A percentile compares a stretch with the other conserved stretches of the same genome.
Conservation (phyloP, 2,329 filamentous ascomycete genomes). For the Colletotrichum sp. region DNA sequence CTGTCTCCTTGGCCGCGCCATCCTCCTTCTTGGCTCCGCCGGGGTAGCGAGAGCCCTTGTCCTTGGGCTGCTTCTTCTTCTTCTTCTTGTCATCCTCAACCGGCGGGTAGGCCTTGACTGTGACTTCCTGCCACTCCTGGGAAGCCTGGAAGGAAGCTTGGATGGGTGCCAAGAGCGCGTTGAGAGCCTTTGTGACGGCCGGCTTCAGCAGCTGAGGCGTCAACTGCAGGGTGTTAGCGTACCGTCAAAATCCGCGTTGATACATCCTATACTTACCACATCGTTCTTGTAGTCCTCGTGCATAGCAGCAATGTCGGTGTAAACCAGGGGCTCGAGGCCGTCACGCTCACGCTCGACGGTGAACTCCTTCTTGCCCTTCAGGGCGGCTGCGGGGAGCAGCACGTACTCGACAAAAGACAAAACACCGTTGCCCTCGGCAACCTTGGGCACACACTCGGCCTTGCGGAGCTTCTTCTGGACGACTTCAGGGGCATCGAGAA, state of each 20-base stretch:
- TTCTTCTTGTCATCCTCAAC: slow-evolving; percentile 61
- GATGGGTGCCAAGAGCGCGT: slow-evolving; percentile 78
- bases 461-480: slow-evolving; percentile 88
- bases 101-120: slow-evolving; percentile 81
- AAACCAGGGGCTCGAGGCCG: slow-evolving; percentile 74
- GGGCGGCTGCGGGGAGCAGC: slow-evolving; percentile 75
- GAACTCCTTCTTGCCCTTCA: slow-evolving; percentile 66
- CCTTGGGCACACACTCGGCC: slow-evolving; percentile 76
- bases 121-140: slow-evolving; percentile 78
- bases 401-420: slow-evolving; percentile 88
- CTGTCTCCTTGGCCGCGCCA: slow-evolving; percentile 17
- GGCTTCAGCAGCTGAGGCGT: slow-evolving; percentile 88
- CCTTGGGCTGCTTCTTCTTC: slow-evolving; percentile 79
- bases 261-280: slow-evolving; percentile 37
- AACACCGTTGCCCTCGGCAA: slow-evolving; percentile 85
- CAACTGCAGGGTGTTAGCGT: slow-evolving; percentile 46
- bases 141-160: slow-evolving; percentile 73
- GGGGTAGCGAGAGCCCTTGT: slow-evolving; percentile 72
- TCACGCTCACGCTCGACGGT: slow-evolving; percentile 70
- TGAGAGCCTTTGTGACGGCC: slow-evolving; percentile 77
- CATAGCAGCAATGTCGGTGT: slow-evolving; percentile 76
- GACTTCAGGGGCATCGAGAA: slow-evolving; percentile 78
- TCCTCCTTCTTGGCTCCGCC: slow-evolving; percentile 34
- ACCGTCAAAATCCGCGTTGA: not conserved
- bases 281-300: slow-evolving; percentile 83